A percentile compares a stretch with the other conserved stretches of the same genome.
Conservation (phyloP, 2,329 filamentous ascomycete species). For the Cladophialophora psammophila region DNA sequence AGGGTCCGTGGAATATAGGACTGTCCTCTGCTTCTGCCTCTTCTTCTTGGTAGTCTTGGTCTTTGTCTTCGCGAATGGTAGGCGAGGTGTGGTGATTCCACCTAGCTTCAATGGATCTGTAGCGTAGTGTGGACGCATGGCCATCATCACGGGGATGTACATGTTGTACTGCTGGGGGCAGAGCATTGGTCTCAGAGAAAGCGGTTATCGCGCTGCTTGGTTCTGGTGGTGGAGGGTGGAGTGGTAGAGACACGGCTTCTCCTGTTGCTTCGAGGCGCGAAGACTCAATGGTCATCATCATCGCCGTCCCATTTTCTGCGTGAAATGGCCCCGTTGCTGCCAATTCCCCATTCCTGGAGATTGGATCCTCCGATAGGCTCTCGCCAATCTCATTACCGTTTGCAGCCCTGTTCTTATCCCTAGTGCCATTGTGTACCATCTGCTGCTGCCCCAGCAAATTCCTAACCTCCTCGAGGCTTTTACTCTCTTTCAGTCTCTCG, state of each 20-base stretch:
- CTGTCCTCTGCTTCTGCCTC: background rate
- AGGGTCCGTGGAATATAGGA: constrained; percentile 1
- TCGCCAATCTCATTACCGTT: background rate
- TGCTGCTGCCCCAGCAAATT: background rate
- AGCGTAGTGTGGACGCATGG: background rate
- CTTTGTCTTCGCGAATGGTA: background rate
- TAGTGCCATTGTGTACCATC: background rate
- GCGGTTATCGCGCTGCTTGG: background rate
- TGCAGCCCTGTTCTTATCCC: background rate
- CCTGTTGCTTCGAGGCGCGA: background rate
- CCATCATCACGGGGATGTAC: background rate
- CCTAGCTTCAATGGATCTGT: background rate
- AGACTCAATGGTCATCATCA: background rate
- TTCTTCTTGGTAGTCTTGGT: background rate
- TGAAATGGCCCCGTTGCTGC: background rate
- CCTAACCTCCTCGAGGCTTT: background rate
- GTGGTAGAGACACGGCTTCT: background rate
- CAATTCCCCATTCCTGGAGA: background rate
- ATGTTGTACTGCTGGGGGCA: background rate
- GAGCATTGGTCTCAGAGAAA: background rate
- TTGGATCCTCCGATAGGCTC: background rate
- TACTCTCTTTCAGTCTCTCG: background rate
- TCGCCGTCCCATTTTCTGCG: background rate
- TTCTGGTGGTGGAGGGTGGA: background rate
- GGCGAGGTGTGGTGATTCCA: background rate